Evolutionary conservation across 352 stramenopile genomes (phyloP).

Genomic region (Phytopythium montanum): DNA sequence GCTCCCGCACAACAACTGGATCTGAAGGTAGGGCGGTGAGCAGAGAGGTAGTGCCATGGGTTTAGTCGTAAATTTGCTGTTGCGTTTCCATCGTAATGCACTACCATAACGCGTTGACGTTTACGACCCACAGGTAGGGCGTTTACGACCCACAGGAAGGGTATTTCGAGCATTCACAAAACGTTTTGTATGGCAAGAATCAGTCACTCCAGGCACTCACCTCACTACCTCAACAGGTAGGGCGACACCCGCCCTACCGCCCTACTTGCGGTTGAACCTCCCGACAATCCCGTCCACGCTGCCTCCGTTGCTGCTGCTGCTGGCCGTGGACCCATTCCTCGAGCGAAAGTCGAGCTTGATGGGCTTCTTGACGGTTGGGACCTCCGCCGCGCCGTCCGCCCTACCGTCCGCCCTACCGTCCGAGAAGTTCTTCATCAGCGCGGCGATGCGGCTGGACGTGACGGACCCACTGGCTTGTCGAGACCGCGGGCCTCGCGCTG

Average conservation of each 20-base stretch:
- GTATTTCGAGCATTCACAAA: background rate
- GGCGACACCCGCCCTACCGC: background rate
- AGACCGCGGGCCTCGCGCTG: conserved; percentile 8
- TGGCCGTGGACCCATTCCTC: conserved; percentile 32
- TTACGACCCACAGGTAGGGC: background rate
- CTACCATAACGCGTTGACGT: background rate
- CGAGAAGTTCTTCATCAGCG: conserved; percentile 76
- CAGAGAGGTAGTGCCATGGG: background rate
- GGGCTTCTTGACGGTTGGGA: conserved; percentile 25
- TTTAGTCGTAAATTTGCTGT: background rate
- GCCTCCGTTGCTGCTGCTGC: conserved; percentile 12
- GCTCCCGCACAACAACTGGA: conserved; percentile 31
- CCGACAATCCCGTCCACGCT: background rate
- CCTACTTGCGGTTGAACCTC: conserved; percentile 1
- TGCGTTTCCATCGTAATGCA: background rate
- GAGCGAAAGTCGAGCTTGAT: conserved; percentile 39
- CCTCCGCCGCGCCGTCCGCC: no score
- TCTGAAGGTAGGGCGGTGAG: conserved; percentile 6
- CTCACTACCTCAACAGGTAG: background rate
- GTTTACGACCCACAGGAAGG: no score
- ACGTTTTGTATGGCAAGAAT: background rate
- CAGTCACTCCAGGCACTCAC: background rate
- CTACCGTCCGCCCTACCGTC: no score
- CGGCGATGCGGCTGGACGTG: conserved; percentile 49
- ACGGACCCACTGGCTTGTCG: conserved; percentile 2